A percentile compares a stretch with the other conserved stretches of the same genome.
Evolutionary conservation across 2,329 filamentous ascomycete species (phyloP).

Genomic region (Venturia asperata): DNA sequence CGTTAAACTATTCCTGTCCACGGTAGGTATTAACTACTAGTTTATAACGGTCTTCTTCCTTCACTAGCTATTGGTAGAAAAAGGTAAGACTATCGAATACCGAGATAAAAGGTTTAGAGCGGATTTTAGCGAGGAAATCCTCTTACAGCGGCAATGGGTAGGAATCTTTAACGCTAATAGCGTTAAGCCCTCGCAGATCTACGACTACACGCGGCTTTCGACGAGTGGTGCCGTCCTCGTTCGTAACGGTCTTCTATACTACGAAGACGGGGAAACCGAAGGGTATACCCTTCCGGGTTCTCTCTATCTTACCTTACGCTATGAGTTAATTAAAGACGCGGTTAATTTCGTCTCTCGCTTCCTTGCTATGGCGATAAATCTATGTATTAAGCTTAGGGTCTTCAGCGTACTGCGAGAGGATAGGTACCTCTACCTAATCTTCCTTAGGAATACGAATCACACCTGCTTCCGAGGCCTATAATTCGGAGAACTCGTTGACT

Average conservation of each 20-base stretch:
- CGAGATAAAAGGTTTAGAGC: neutral
- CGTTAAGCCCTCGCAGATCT: neutral
- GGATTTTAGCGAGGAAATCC: neutral
- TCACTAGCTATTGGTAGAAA: neutral
- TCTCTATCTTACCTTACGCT: neutral
- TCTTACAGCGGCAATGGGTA: neutral
- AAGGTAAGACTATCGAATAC: neutral
- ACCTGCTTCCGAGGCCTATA: neutral
- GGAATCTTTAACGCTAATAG: neutral
- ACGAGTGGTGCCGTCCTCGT: neutral
- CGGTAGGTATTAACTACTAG: too few species aligned
- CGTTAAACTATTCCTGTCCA: too few species aligned
- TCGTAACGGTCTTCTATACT: neutral
- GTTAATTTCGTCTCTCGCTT: neutral
- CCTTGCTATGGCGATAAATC: neutral
- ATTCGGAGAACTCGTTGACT: neutral
- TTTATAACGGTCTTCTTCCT: too few species aligned
- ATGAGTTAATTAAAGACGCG: neutral
- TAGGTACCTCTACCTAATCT: neutral
- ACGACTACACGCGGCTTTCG: neutral
- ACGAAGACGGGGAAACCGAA: neutral
- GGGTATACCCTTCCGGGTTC: neutral
- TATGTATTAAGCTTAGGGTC: neutral
- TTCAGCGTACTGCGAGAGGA: neutral
- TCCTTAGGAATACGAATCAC: neutral